Evolutionary conservation across 768 basidiomycete genomes (phyloP).

Genomic region (Naematelia aurantialba): DNA sequence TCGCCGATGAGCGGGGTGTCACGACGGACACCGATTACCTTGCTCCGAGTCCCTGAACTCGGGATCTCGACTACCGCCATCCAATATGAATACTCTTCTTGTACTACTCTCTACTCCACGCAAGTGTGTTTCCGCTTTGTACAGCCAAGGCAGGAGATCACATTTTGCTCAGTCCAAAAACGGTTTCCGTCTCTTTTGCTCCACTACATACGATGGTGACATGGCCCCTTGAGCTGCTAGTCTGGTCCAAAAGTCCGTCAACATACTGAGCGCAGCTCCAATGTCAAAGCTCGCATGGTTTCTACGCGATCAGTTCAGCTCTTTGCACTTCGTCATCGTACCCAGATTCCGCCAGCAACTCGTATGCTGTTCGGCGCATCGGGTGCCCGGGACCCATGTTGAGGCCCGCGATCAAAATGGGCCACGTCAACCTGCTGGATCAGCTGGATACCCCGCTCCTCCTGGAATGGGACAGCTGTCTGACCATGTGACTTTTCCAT

Average conservation of each 20-base stretch:
- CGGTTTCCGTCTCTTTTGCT: slow-evolving; percentile 5
- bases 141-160: no score
- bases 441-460: background rate
- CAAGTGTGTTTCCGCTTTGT: no score
- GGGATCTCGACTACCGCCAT: no score
- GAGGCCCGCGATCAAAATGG: slow-evolving; percentile 37
- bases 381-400: slow-evolving; percentile 28
- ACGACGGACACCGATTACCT: no score
- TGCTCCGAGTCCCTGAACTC: no score
- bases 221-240: slow-evolving; percentile 1
- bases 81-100: no score
- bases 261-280: slow-evolving; percentile 11
- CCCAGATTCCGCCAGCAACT: slow-evolving; percentile 34
- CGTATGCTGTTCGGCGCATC: slow-evolving; percentile 19
- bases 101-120: no score
- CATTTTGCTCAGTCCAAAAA: slow-evolving; percentile 21
- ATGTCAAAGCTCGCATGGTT: slow-evolving; percentile 26
- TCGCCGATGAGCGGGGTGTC: no score
- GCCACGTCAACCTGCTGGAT: slow-evolving; percentile 39
- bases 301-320: background rate
- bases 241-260: slow-evolving; percentile 19
- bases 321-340: slow-evolving; percentile 5
- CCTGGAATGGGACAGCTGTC: slow-evolving; percentile 1
- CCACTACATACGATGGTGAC: slow-evolving; percentile 7
- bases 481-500: slow-evolving; percentile 34